Conservation (phyloP, 441 rosid genomes). For the Capsella rubella region DNA sequence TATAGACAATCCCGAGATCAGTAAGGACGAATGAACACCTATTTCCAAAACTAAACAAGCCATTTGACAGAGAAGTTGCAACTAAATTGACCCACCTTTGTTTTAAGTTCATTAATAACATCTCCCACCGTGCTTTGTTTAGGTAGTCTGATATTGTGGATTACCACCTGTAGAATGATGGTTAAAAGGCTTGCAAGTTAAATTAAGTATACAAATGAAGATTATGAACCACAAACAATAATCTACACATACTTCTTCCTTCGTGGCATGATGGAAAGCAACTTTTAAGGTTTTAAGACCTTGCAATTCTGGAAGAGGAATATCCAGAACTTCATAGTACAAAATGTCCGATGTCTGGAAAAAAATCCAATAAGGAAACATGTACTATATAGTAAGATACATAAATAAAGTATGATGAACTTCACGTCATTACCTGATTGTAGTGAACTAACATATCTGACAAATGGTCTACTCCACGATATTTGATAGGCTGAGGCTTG, state of each 20-base stretch:
- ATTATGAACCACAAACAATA: conserved; percentile 19
- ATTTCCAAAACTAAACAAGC: conserved; percentile 27
- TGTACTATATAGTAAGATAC: conserved; percentile 19
- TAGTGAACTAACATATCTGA: conserved; percentile 78
- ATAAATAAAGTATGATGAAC: conserved; percentile 14
- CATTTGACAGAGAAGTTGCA: conserved; percentile 37
- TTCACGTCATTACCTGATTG: conserved; percentile 61
- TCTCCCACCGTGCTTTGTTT: conserved; percentile 80
- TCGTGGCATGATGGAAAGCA: conserved; percentile 75
- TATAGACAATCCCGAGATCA: conserved; percentile 12
- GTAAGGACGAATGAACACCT: conserved; percentile 10
- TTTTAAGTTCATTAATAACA: conserved; percentile 72
- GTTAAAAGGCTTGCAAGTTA: conserved; percentile 35
- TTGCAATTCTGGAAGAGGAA: conserved; percentile 81
- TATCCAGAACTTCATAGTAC: conserved; percentile 78
- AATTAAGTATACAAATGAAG: conserved; percentile 27
- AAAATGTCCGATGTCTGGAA: conserved; percentile 73
- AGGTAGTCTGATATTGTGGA: conserved; percentile 75
- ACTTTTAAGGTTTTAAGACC: conserved; percentile 77
- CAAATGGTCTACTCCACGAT: conserved; percentile 69
- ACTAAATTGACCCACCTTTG: conserved; percentile 57
- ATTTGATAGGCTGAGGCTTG: conserved; percentile 80
- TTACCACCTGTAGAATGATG: conserved; percentile 56
- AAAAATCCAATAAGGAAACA: conserved; percentile 38
- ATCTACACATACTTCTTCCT: conserved; percentile 67